A percentile compares a stretch with the other conserved stretches of the same genome.
Evolutionary conservation across 1,139 yeast species (phyloP).

Genomic region (Geotrichum europaeum): DNA sequence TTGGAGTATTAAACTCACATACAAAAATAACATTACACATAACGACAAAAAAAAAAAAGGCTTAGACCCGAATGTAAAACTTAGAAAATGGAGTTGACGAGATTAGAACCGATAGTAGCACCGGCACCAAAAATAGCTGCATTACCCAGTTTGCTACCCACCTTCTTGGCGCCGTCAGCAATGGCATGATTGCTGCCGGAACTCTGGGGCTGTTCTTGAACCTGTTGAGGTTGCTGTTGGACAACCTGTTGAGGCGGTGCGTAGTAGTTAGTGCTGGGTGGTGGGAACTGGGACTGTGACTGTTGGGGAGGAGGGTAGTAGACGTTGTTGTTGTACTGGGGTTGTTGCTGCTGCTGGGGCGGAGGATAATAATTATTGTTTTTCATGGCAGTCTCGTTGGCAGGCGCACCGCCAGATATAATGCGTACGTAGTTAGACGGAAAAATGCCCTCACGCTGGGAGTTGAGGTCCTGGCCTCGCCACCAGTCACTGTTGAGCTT

Average conservation of each 20-base stretch:
- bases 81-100: constrained; percentile 77
- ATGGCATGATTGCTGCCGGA: constrained; percentile 19
- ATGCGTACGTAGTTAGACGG: constrained; percentile 75
- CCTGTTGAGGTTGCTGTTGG: constrained; percentile 15
- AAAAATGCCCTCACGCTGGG: constrained; percentile 67
- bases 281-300: constrained; percentile 18
- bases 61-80: background rate
- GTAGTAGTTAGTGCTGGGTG: constrained; percentile 16
- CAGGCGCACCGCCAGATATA: background rate
- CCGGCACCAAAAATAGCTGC: constrained; percentile 97
- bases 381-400: background rate
- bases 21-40: background rate
- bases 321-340: constrained; percentile 16
- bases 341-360: constrained; percentile 11
- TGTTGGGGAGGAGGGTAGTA: constrained; percentile 10
- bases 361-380: constrained; percentile 9
- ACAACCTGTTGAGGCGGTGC: constrained; percentile 13
- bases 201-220: constrained; percentile 16
- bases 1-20: background rate
- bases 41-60: background rate
- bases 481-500: constrained; percentile 86
- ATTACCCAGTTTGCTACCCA: constrained; percentile 81
- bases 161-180: constrained; percentile 47
- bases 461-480: constrained; percentile 56
- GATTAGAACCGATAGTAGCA: constrained; percentile 84